phyloP scores from a whole-genome alignment of 805 yeast species.

The Candida quercuum region DNA sequence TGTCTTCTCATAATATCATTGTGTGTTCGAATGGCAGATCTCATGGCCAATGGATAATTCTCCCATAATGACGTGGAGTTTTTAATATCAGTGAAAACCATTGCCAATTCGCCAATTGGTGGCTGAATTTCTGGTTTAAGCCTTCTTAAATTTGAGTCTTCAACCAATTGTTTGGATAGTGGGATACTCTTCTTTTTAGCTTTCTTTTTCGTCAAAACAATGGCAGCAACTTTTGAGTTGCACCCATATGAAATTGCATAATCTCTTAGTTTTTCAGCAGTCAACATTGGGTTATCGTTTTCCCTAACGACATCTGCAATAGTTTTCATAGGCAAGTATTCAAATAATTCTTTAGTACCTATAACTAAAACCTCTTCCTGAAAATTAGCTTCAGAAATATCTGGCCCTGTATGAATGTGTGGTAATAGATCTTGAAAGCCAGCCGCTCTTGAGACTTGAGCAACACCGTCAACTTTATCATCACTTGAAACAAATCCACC shows the following conservation, averaged over 20 bases:
- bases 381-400: slow-evolving; percentile 54
- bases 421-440: slow-evolving; percentile 86
- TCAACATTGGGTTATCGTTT: slow-evolving; percentile 77
- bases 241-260: slow-evolving; percentile 93
- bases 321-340: slow-evolving; percentile 69
- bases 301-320: slow-evolving; percentile 89
- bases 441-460: slow-evolving; percentile 83
- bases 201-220: slow-evolving; percentile 68
- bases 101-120: slow-evolving; percentile 89
- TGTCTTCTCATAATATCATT: slow-evolving; percentile 93
- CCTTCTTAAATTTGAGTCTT: slow-evolving; percentile 76
- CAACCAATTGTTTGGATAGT: slow-evolving; percentile 47
- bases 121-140: slow-evolving; percentile 89
- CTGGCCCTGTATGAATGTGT: slow-evolving; percentile 85
- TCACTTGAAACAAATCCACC: slow-evolving; percentile 88
- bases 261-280: slow-evolving; percentile 91
- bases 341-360: slow-evolving; percentile 85
- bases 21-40: slow-evolving; percentile 93
- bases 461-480: slow-evolving; percentile 78
- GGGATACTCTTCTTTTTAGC: slow-evolving; percentile 28
- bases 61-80: slow-evolving; percentile 95
- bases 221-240: slow-evolving; percentile 68
- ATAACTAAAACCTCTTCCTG: slow-evolving; percentile 82
- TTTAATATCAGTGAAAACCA: slow-evolving; percentile 96
- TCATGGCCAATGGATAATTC: slow-evolving; percentile 85